Evolutionary conservation across 2,329 filamentous ascomycete species (phyloP).

Genomic region (Pezicula rhizophila): DNA sequence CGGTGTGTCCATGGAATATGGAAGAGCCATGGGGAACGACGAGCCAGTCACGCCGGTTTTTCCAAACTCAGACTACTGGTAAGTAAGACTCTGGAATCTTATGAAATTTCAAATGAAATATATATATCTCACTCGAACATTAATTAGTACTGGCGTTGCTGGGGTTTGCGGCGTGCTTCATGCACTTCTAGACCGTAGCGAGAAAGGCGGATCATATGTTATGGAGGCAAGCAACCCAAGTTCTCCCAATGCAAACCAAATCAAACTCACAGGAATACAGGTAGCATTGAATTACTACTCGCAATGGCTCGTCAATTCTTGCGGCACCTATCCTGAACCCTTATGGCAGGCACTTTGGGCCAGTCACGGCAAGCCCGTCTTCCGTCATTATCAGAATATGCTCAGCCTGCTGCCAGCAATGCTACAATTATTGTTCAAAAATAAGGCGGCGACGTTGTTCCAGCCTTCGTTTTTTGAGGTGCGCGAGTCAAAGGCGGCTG

Average conservation of each 20-base stretch:
- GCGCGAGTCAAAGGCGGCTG: slow-evolving; percentile 31
- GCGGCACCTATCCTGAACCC: slow-evolving; percentile 32
- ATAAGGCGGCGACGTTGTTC: slow-evolving; percentile 36
- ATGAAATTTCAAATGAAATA: no score
- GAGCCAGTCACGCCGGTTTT: slow-evolving; percentile 37
- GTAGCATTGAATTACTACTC: slow-evolving; percentile 35
- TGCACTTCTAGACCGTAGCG: slow-evolving; percentile 33
- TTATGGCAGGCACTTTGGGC: slow-evolving; percentile 44
- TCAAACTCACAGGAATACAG: no score
- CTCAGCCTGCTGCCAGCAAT: slow-evolving; percentile 33
- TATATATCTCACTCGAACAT: no score
- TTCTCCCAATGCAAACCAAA: no score
- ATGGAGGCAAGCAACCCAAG: no score
- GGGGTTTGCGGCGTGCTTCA: slow-evolving; percentile 36
- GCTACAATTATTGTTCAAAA: slow-evolving; percentile 31
- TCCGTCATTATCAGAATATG: slow-evolving; percentile 45
- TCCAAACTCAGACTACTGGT: slow-evolving; percentile 37
- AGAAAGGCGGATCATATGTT: slow-evolving; percentile 32
- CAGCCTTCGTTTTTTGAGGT: slow-evolving; percentile 42
- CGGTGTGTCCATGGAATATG: slow-evolving; percentile 39
- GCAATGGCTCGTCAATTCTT: slow-evolving; percentile 32
- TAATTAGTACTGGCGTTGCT: slow-evolving; percentile 34
- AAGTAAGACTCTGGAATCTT: no score
- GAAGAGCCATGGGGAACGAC: slow-evolving; percentile 36
- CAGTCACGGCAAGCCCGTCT: slow-evolving; percentile 38